These are phyloP conservation scores for Chytriomyces sp. DNA, from an alignment of 192 early-diverging fungal genomes.

Conservation along the genomic window DNA sequence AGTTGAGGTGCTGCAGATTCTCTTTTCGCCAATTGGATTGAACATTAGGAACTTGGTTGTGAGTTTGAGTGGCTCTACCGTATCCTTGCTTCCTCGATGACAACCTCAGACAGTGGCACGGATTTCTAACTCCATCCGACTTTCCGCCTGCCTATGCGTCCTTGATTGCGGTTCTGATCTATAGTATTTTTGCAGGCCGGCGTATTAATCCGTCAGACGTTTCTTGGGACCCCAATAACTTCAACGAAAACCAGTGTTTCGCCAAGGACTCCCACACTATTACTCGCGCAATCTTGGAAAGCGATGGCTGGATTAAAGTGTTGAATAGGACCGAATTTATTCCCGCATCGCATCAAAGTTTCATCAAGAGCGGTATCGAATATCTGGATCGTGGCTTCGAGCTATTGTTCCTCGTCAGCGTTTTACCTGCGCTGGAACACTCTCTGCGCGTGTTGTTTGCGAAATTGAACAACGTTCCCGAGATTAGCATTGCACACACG, in stretches of 20 bases:
- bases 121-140: constrained; percentile 2
- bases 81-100: neutral
- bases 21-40: constrained; percentile 10
- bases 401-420: constrained; percentile 1
- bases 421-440: constrained; percentile 8
- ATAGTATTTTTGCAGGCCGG: neutral
- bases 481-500: neutral
- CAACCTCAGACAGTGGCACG: constrained; percentile 12
- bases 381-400: neutral
- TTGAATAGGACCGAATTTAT: neutral
- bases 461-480: constrained; percentile 11
- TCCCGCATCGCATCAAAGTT: constrained; percentile 5
- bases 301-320: neutral
- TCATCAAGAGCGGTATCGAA: neutral
- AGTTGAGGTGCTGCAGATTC: neutral
- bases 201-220: neutral
- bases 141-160: neutral
- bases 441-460: constrained; percentile 3
- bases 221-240: neutral
- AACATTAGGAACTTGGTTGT: constrained; percentile 17
- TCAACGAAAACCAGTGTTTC: neutral
- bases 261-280: neutral
- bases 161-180: neutral
- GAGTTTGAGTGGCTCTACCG: neutral
- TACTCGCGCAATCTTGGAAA: neutral